Evolutionary conservation across 2,329 filamentous ascomycete species (phyloP).

Genomic region (Rasamsonia emersonii): DNA sequence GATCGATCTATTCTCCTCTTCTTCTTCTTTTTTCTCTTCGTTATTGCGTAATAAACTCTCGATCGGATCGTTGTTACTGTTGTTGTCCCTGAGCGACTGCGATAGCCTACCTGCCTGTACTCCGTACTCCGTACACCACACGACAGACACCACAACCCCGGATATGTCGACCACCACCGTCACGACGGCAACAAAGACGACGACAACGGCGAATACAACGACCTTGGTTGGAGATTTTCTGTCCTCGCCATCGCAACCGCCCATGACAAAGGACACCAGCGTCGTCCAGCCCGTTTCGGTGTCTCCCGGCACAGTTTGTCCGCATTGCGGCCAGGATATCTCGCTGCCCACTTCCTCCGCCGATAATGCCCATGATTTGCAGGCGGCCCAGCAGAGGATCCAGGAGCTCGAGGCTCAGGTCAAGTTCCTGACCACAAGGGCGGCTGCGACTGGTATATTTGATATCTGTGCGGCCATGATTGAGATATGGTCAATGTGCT

Average conservation of each 20-base stretch:
- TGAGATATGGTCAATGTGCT: too few relatives aligned
- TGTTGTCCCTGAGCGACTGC: too few relatives aligned
- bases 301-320: conserved; percentile 21
- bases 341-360: too few relatives aligned
- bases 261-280: conserved; percentile 5
- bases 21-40: too few relatives aligned
- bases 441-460: conserved; percentile 44
- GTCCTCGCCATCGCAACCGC: too few relatives aligned
- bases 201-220: too few relatives aligned
- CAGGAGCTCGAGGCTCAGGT: conserved; percentile 49
- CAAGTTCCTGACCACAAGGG: conserved; percentile 43
- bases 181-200: conserved; percentile 15
- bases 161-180: conserved; percentile 18
- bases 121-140: background rate
- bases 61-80: too few relatives aligned
- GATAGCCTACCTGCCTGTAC: too few relatives aligned
- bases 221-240: conserved; percentile 24
- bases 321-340: conserved; percentile 30
- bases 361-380: conserved; percentile 16
- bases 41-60: too few relatives aligned
- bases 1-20: too few relatives aligned
- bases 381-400: conserved; percentile 33
- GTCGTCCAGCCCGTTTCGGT: background rate
- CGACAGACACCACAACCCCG: conserved; percentile 10
- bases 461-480: too few relatives aligned